Conservation (phyloP, 1,284 basidiomycete species). For the Pseudozyma hubeiensis region DNA sequence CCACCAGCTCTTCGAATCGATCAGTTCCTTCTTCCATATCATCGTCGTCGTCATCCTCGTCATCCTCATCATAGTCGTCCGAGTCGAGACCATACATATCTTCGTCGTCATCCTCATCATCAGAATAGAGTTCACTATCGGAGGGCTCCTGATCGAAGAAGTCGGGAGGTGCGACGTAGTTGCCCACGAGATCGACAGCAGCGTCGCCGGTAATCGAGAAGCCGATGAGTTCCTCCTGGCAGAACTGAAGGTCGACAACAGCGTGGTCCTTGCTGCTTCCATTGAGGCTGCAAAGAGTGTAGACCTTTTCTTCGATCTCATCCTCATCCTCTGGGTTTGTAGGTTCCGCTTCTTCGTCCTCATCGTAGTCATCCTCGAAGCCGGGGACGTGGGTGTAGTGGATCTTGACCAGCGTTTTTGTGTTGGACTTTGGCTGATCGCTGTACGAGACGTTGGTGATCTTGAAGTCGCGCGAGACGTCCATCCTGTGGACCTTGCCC, state of each 20-base stretch:
- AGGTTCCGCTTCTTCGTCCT: constrained; percentile 68
- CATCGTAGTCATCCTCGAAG: constrained; percentile 71
- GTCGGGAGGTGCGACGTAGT: constrained; percentile 78
- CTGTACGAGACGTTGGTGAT: constrained; percentile 81
- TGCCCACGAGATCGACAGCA: constrained; percentile 85
- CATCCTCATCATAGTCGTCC: constrained; percentile 55
- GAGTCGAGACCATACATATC: constrained; percentile 69
- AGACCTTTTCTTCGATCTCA: constrained; percentile 70
- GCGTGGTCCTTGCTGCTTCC: constrained; percentile 79
- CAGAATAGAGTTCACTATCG: constrained; percentile 49
- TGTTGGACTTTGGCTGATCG: constrained; percentile 77
- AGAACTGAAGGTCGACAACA: constrained; percentile 74
- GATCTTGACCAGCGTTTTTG: constrained; percentile 82
- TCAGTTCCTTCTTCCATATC: constrained; percentile 58
- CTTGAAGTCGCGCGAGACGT: constrained; percentile 78
- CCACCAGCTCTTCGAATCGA: constrained; percentile 50
- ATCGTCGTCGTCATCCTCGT: constrained; percentile 52
- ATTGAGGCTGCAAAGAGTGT: constrained; percentile 72
- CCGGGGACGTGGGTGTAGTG: constrained; percentile 72
- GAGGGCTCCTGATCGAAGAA: constrained; percentile 71
- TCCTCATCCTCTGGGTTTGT: constrained; percentile 69
- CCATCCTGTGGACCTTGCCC: constrained; percentile 76
- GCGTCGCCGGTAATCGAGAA: constrained; percentile 88
- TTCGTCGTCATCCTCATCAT: constrained; percentile 72
- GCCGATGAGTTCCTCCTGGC: constrained; percentile 75